phyloP scores from a whole-genome alignment of 1,284 basidiomycete species.

The Tetrapyrgos nigripes region DNA sequence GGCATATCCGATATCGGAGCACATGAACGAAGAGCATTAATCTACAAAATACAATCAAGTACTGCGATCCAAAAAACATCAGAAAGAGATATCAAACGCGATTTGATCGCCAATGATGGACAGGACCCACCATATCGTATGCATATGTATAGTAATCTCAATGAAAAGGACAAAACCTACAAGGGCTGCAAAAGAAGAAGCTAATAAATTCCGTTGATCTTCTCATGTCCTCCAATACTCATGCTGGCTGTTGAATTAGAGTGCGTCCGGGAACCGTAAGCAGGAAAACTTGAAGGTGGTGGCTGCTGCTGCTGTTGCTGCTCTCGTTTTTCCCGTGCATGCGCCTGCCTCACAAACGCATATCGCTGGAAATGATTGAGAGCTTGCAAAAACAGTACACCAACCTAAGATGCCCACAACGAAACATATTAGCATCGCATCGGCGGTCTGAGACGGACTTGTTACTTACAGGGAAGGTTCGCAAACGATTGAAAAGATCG shows the following conservation, averaged over 20 bases:
- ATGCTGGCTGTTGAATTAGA: constrained; percentile 16
- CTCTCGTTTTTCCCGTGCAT: constrained; percentile 57
- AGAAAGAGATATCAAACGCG: not conserved
- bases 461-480: constrained; percentile 72
- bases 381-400: constrained; percentile 80
- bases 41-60: not conserved
- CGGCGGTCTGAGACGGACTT: not conserved
- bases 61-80: not conserved
- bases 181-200: not conserved
- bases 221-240: not conserved
- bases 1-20: too few relatives aligned
- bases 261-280: constrained; percentile 5
- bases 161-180: not conserved
- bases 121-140: not conserved
- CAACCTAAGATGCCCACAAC: constrained; percentile 64
- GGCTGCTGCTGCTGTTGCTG: constrained; percentile 47
- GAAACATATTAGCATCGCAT: constrained; percentile 2
- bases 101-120: not conserved
- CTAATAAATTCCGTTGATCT: not conserved
- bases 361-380: constrained; percentile 94
- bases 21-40: not conserved
- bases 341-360: constrained; percentile 79
- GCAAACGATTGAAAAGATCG: constrained; percentile 83
- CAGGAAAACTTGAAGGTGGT: constrained; percentile 3
- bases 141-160: not conserved